A percentile compares a stretch with the other conserved stretches of the same genome.
These are phyloP conservation scores for Xerocomellus intermedius DNA, from an alignment of 768 basidiomycete genomes.

Conservation along the genomic window DNA sequence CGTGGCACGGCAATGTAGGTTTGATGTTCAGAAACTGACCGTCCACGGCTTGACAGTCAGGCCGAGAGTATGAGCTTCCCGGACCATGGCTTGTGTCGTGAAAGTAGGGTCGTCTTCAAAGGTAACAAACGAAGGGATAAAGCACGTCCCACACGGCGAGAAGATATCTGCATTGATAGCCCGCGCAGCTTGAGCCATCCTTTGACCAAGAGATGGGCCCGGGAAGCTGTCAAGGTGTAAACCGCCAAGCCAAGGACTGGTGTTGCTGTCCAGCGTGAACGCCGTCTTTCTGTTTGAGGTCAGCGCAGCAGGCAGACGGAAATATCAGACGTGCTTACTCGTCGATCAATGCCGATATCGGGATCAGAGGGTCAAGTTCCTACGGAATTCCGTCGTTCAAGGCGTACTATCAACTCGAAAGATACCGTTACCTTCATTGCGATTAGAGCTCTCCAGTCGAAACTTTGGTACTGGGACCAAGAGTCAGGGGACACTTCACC, in stretches of 20 bases:
- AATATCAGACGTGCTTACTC: conserved; percentile 41
- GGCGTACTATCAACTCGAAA: not conserved
- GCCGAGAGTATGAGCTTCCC: conserved; percentile 60
- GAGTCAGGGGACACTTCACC: not conserved
- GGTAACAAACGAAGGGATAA: conserved; percentile 43
- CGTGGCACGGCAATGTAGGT: not conserved
- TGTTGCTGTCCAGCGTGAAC: conserved; percentile 39
- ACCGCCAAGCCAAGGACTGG: conserved; percentile 70
- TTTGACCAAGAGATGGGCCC: conserved; percentile 54
- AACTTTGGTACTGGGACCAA: conserved; percentile 66
- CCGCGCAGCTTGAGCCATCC: conserved; percentile 67
- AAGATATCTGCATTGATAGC: conserved; percentile 63
- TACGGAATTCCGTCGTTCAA: conserved; percentile 25
- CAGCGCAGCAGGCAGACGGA: not conserved
- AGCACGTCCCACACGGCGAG: conserved; percentile 53
- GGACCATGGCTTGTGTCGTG: conserved; percentile 67
- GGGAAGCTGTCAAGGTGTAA: conserved; percentile 60
- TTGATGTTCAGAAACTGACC: conserved; percentile 36
- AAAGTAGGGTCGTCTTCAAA: conserved; percentile 50
- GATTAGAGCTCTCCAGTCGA: conserved; percentile 76
- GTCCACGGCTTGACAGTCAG: conserved; percentile 74
- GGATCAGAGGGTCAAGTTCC: conserved; percentile 54
- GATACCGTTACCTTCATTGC: conserved; percentile 56
- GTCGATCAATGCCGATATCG: conserved; percentile 64
- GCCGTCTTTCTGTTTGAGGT: conserved; percentile 38